Base-by-base conservation (phyloP, 1,284 basidiomycete species). In the Sutorius eximius region DNA sequence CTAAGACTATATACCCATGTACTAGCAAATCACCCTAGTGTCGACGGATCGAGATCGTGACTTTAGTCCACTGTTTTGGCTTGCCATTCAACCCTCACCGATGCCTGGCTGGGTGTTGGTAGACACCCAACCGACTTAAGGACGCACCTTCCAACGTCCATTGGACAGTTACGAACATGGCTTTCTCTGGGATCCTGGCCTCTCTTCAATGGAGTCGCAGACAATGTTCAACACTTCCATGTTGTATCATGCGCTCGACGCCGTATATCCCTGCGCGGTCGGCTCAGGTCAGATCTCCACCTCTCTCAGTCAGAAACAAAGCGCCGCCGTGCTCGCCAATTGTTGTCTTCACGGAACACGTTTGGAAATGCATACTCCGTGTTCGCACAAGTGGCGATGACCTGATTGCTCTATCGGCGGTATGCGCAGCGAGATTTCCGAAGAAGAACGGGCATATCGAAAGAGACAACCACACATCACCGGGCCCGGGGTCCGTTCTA, bases 381-480 rank as follows among this genome's bases (percentile, higher is more conserved):
- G 5, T 67, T 85, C 30, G 76, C 72, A 4, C 83, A 86, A 61
- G 70, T 83, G 18, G 81, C 80, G 0, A 68, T 81, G 47, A 71
- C 82, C 11, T 79, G 83, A 0, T 63, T 84, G 8, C 71, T 85
- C 18, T 77, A 78, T 49, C 74, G 76, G 42, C 73, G 71, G 47
- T 80, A 77, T 79, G 16, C 72, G 71, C 3, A 80, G 82, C 8
- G 69, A 79, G 36, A 78, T 86, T 18, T 63, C 67, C 5, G 61
- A 73, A 42, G 73, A 74, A 13, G 82, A 86, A 61, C 85, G 83
- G 84, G 72, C 75, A 30, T 75, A 75, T 48, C 71, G 82, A 37
- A 77, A 72, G 55, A 71, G 68, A 49, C 75, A 85, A 55, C 82
- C 82, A 70, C 66, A 76, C 44, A 75, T 74, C 20, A 73, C 65